These are phyloP conservation scores for Myriosclerotinia scirpicola DNA, from an alignment of 2,329 filamentous ascomycete species.

Conservation along the genomic window DNA sequence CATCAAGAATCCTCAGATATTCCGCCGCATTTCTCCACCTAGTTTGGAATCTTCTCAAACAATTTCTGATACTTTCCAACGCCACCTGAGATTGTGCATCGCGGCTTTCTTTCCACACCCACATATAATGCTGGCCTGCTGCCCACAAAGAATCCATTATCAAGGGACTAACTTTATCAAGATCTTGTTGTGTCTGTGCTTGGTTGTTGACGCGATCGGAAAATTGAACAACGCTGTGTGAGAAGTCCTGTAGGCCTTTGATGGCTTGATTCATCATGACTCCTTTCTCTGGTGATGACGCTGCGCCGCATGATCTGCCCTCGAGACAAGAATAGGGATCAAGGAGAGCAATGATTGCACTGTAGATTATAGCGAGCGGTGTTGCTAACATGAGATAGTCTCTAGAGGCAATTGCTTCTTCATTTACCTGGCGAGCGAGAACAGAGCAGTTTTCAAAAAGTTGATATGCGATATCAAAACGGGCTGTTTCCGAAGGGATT, in stretches of 20 bases:
- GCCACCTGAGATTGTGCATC: slow-evolving; percentile 38
- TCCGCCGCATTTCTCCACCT: slow-evolving; percentile 44
- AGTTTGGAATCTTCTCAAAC: slow-evolving; percentile 37
- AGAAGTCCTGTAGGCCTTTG: slow-evolving; percentile 40
- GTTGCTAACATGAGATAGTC: slow-evolving; percentile 36
- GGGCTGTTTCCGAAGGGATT: slow-evolving; percentile 30
- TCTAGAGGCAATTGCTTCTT: slow-evolving; percentile 32
- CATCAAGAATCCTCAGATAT: slow-evolving; percentile 43
- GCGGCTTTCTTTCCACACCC: slow-evolving; percentile 44
- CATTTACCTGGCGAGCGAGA: slow-evolving; percentile 34
- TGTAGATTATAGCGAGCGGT: slow-evolving; percentile 37
- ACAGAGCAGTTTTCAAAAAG: slow-evolving; percentile 35
- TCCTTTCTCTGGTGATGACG: slow-evolving; percentile 32
- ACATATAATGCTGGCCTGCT: slow-evolving; percentile 43
- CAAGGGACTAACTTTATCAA: slow-evolving; percentile 41
- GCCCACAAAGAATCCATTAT: slow-evolving; percentile 44
- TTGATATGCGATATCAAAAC: slow-evolving; percentile 33
- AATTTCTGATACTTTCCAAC: slow-evolving; percentile 39
- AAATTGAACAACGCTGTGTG: slow-evolving; percentile 39
- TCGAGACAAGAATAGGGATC: slow-evolving; percentile 43
- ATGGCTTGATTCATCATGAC: slow-evolving; percentile 42
- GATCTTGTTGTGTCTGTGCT: slow-evolving; percentile 32
- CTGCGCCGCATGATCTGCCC: slow-evolving; percentile 22
- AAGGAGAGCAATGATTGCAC: slow-evolving; percentile 40
- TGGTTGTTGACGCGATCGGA: slow-evolving; percentile 35